These are phyloP conservation scores for Scedosporium aurantiacum DNA, from an alignment of 2,329 filamentous ascomycete genomes.

Conservation along the genomic window DNA sequence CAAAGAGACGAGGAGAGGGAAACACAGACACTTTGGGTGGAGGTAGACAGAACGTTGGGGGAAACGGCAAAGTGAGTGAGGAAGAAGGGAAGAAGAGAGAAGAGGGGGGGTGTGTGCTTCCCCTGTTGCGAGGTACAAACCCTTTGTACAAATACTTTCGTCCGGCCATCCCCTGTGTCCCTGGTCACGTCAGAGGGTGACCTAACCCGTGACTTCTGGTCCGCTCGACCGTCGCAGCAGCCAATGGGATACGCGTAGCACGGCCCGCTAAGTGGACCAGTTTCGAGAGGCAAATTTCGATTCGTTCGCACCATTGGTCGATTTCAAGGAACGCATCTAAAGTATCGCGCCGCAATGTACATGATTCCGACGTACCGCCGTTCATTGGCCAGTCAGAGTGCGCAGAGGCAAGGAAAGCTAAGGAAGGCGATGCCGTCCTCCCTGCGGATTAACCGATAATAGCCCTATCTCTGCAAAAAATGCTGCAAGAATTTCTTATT, in stretches of 20 bases:
- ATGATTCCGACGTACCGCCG: slow-evolving; percentile 4
- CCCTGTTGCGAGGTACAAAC: slow-evolving; percentile 2
- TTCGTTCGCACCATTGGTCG: not conserved
- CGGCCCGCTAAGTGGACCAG: slow-evolving; percentile 1
- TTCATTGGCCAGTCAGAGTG: not conserved
- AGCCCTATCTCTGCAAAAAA: not conserved
- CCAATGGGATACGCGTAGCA: slow-evolving; percentile 1
- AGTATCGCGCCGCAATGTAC: slow-evolving; percentile 5
- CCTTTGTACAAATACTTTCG: slow-evolving; percentile 7
- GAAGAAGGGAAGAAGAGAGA: slow-evolving; percentile 2
- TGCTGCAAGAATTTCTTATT: not conserved
- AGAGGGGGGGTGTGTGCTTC: slow-evolving; percentile 6
- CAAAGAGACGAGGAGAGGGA: slow-evolving; percentile 2
- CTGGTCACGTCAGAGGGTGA: slow-evolving; percentile 5
- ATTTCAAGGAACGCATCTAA: not conserved
- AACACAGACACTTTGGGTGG: slow-evolving; percentile 5
- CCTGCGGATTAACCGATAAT: not conserved
- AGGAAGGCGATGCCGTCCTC: not conserved
- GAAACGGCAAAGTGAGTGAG: slow-evolving; percentile 2
- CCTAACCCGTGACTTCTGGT: slow-evolving; percentile 5
- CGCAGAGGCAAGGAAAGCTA: not conserved
- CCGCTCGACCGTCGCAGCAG: not conserved
- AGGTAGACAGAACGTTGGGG: not conserved
- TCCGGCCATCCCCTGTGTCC: not conserved
- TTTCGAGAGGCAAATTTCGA: slow-evolving; percentile 3